A percentile compares a stretch with the other conserved stretches of the same genome.
phyloP scores from a whole-genome alignment of 805 yeast species.

The Candida cerambycidarum region DNA sequence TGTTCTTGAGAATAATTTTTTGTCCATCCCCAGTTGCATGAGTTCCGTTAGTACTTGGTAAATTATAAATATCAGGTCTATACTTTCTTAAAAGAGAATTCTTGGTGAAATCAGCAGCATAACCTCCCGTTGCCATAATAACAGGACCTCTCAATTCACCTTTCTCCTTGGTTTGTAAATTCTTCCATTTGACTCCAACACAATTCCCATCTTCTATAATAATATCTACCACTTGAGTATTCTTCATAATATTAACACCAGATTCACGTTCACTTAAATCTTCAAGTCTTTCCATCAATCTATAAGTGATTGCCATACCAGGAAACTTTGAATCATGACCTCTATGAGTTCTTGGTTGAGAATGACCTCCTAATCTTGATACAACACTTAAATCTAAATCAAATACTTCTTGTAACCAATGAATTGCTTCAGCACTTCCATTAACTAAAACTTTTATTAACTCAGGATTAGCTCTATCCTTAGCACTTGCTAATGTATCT shows the following conservation, averaged over 20 bases:
- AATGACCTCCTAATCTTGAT: constrained; percentile 81
- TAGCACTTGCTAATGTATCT: constrained; percentile 70
- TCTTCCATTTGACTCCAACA: constrained; percentile 36
- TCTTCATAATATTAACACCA: constrained; percentile 40
- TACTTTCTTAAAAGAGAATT: constrained; percentile 53
- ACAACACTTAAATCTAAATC: constrained; percentile 64
- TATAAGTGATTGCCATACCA: constrained; percentile 64
- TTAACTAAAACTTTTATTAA: constrained; percentile 60
- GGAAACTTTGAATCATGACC: constrained; percentile 67
- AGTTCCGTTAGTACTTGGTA: constrained; percentile 61
- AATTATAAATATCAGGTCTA: constrained; percentile 55
- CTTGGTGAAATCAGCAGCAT: constrained; percentile 61
- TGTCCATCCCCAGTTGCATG: constrained; percentile 68
- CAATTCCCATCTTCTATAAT: constrained; percentile 24
- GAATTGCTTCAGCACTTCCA: constrained; percentile 65
- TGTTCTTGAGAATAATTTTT: constrained; percentile 49
- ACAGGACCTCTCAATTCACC: constrained; percentile 52
- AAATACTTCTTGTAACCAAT: constrained; percentile 69
- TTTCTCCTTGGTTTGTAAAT: constrained; percentile 31
- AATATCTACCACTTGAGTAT: constrained; percentile 45
- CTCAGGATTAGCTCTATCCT: constrained; percentile 54
- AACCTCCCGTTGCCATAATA: constrained; percentile 64
- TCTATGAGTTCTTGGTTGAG: constrained; percentile 77
- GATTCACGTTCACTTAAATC: constrained; percentile 41
- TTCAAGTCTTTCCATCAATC: constrained; percentile 51